Conservation (phyloP, 176 grass and related monocot species). For the Tuctoria greenei region DNA sequence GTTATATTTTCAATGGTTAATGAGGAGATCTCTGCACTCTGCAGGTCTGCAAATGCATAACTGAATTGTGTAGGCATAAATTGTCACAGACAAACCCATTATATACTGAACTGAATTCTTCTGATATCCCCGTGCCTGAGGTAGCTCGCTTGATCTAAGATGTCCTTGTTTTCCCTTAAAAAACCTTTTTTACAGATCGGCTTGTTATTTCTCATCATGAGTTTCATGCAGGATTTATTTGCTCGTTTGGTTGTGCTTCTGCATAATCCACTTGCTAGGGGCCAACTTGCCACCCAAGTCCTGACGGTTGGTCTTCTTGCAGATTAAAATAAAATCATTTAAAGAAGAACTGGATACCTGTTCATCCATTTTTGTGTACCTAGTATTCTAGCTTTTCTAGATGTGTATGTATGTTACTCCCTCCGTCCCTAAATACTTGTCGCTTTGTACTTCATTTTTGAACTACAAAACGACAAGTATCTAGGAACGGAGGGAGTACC, state of each 20-base stretch:
- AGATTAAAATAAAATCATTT: conserved; percentile 17
- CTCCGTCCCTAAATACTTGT: too few relatives aligned
- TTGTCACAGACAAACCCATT: conserved; percentile 59
- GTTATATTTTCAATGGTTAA: conserved; percentile 30
- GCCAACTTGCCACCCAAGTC: conserved; percentile 80
- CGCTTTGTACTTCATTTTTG: too few relatives aligned
- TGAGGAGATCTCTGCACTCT: conserved; percentile 49
- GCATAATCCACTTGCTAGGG: conserved; percentile 92
- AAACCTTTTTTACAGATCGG: conserved; percentile 33
- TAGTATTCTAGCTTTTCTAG: conserved; percentile 14
- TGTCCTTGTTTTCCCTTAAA: conserved; percentile 16
- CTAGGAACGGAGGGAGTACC: too few relatives aligned
- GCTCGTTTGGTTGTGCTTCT: conserved; percentile 95
- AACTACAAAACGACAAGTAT: too few relatives aligned
- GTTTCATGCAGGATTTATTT: conserved; percentile 75
- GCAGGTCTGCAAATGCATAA: conserved; percentile 98
- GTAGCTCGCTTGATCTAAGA: conserved; percentile 49
- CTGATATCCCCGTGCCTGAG: conserved; percentile 78
- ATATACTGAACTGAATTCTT: conserved; percentile 70
- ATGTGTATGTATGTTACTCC: neutral
- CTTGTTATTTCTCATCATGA: conserved; percentile 37
- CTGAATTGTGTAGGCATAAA: conserved; percentile 85
- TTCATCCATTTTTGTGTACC: conserved; percentile 20
- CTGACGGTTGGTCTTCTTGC: conserved; percentile 67
- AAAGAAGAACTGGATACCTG: neutral